Base-by-base conservation (phyloP, 352 stramenopile species). In the Pythium phragmitis region DNA sequence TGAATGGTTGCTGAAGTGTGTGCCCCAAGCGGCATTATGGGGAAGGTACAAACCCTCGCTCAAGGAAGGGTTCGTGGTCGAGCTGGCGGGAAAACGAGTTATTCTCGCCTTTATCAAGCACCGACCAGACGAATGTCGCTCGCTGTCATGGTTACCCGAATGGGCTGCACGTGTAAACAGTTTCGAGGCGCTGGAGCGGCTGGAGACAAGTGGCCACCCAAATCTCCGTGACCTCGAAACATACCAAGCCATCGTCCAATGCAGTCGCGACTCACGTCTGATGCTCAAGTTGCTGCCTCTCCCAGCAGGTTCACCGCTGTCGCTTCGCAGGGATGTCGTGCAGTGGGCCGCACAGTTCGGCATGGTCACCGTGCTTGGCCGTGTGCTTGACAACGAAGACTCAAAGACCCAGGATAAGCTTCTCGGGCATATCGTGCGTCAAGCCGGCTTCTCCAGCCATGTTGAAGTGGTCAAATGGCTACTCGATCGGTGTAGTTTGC, bases 211-310 rank as follows among this genome's bases (percentile, higher is more conserved):
- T 7, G 1, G n/a, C n/a, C 43, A 49, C n/a, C 43, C 43, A 49
- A 19, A 14, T 12, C 7, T 30, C 1, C 43, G 43, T 11, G 43
- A 49, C n/a, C 7, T 14, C n/a, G 11, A 49, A 5, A 49, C 43
- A 0, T 49, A 30, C 43, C n/a, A 49, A 30, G 17, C 43, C 3
- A 14, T 49, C n/a, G 33, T 23, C 5, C 14, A 14, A 11, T 23
- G 26, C 43, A 49, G 17, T 16, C 43, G 43, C 2, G 43, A 49
- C n/a, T 19, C 43, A 14, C 43, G 19, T 2, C 23, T 49, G 17
- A 49, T 49, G 43, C 43, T 49, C 43, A 49, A 49, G 43, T 4
- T 49, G 6, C n/a, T 49, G n/a, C 43, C 43, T 14, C 43, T 49
- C 12, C 43, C 43, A 14, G n/a, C 11, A 11, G n/a, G 16, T 8